Evolutionary conservation across 2,329 filamentous ascomycete genomes (phyloP).

Genomic region (Pyrenophora tritici-repentis): DNA sequence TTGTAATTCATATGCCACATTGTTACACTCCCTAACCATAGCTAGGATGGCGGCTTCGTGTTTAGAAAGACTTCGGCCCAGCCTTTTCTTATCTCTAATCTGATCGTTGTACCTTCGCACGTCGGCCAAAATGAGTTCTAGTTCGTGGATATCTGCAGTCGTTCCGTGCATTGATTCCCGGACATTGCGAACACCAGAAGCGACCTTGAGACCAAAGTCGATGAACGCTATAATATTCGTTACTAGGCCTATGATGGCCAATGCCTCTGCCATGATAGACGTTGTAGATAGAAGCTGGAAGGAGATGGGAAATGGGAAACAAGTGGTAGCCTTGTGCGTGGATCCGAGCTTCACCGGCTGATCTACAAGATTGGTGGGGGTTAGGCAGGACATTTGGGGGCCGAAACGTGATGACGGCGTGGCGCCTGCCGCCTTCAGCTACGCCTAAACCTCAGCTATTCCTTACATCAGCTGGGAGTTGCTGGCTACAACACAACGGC

Average conservation of each 20-base stretch:
- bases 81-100: accelerated
- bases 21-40: neutral
- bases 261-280: neutral
- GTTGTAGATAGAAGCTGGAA: no score
- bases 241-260: neutral
- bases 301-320: no score
- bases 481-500: no score
- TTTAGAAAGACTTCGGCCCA: neutral
- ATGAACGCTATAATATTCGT: neutral
- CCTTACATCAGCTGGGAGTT: no score
- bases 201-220: neutral
- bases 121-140: neutral
- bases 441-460: no score
- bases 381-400: no score
- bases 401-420: no score
- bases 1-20: neutral
- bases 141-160: neutral
- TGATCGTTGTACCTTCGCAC: neutral
- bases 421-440: no score
- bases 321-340: no score
- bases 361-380: no score
- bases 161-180: neutral
- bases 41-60: neutral
- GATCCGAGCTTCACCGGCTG: no score
- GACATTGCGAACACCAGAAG: neutral